Evolutionary conservation across 2,329 filamentous ascomycete species (phyloP), one percentile per base, ranked within the genome.

Genomic region (Aspergillus clavatus): DNA sequence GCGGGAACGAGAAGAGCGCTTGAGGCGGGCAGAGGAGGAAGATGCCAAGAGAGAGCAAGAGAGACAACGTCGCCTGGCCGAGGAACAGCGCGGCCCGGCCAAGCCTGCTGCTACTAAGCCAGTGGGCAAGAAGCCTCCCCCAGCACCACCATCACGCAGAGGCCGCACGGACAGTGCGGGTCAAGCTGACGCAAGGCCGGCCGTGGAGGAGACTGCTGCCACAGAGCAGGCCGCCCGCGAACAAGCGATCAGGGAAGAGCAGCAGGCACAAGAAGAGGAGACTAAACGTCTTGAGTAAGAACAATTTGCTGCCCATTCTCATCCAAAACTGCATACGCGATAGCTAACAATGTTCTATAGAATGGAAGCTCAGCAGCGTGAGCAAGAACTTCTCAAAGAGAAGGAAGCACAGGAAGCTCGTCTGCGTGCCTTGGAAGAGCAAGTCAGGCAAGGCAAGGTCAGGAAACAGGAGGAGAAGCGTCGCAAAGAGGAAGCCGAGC

Each of bases 381-480:
- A 95, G 66, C 82, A 86, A 22, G 89, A 94, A 48, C 78, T 95
- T 44, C 82, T 80, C 24, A 82, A 79, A 55, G 89, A 96, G 69
- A 85, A 85, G 43, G 81, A 89, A 59, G 89, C 86, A 42, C 83
- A 90, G 31, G 82, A 86, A 57, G 86, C 87, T 51, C 88, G 90
- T 40, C 78, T 97, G 19, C 88, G 83, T 63, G 89, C 89, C 12
- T 80, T 98, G 7, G 90, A 98, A 68, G 89, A 97, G 65, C 89
- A 96, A 68, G 89, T 97, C 42, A 84, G 84, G 52, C 87, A 90
- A 63, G 89, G 90, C 59, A 98, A 97, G 73, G 72, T 97, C 42
- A 91, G 89, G 76, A 97, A 95, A 70, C 87, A 94, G 56, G 93
- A 98, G 67, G 93, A 96, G 72, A 96, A 95, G 75, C 87, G 84